Evolutionary conservation across 371 early-diverging fungal genomes (phyloP), one percentile per base, ranked within the genome.

Genomic region (Funneliformis caledonium): DNA sequence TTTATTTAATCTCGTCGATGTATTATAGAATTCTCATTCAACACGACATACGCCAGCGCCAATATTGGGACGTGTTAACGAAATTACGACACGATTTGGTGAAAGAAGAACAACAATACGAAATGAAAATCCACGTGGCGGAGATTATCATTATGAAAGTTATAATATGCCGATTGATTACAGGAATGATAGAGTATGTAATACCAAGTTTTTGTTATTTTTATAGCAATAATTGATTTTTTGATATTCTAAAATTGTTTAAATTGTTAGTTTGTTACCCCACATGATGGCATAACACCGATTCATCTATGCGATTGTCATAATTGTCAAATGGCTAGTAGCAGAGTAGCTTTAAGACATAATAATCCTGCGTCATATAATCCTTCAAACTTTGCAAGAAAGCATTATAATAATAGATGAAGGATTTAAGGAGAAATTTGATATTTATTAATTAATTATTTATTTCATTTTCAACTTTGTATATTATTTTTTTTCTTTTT

Each of bases 51-150:
- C 11, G 37, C 43, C 68, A 19, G 6, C 43, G 16, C 42, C 26
- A 42, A 19, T 1, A 16, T 1, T 11, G 14, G 68, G 68, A 43
- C 68, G 68, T 6, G 68, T 68, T 37, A 68, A 43, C 42, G 68
- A 68, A 19, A 19, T 68, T 7, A 68, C 68, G 42, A 42, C 68
- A 16, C 31, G 68, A 42, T 68, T 68, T 68, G 68, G 68, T 16
- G 68, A 37, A 33, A 42, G 19, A 19, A 31, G 68, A 68, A 14
- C 11, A 33, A 64, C 64, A 19, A 56, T 16, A 56, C 2, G 56
- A 56, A 56, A 56, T 56, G 19, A 56, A 19, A 52, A 52, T 52
- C 7, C 56, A n/a, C 56, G 56, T 56, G 19, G 19, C 6, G 56
- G 56, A 37, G 37, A 37, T 37, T 37, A 37, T 37, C 37, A 37